Evolutionary conservation across 306 rosid species (phyloP), one percentile per base, ranked within the genome.

Genomic region (Nissolia schottii): DNA sequence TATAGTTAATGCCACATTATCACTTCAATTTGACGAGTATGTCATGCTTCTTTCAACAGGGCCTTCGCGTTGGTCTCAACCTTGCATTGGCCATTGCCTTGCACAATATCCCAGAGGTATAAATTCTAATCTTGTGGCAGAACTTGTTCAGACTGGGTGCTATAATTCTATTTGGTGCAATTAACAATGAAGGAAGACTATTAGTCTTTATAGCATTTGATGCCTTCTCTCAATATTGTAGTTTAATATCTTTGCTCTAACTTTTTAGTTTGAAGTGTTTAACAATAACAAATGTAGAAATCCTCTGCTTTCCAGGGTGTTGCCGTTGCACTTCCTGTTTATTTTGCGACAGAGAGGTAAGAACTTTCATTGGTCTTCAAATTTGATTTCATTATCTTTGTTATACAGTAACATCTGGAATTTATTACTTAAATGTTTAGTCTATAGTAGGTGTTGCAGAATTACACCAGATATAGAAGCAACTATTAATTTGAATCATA

Each of bases 51-150:
- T 75, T 32, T 49, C 28, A 46, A 79, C 58, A 92, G 96, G 98
- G 98, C 23, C 85, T 92, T 71, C 95, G 92, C 51, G 92, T 92
- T 64, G 98, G 96, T 82, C 75, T 93, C 63, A 93, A 93, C 82
- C 85, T 93, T 83, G 88, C 98, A 63, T 60, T 93, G 78, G 96
- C 98, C 56, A 90, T 93, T 80, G 91, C 96, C 77, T 76, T 93
- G 57, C 96, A 93, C 86, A 88, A 90, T 76, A 93, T 93, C 65
- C 98, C 93, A 7, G 96, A 93, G 98, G 98, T 93, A 88, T 63
- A 56, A 57, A 41, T 67, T 70, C 75, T 24, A 2, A 35, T 45
- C 55, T 48, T 32, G 34, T 31, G 43, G 38, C 25, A 45, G 13
- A 60, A 24, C 41, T 35, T 3, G 4, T 58, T 73, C 67, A 14